Evolutionary conservation across 129 eudicot genomes (phyloP).

Genomic region (Erigeron canadensis): DNA sequence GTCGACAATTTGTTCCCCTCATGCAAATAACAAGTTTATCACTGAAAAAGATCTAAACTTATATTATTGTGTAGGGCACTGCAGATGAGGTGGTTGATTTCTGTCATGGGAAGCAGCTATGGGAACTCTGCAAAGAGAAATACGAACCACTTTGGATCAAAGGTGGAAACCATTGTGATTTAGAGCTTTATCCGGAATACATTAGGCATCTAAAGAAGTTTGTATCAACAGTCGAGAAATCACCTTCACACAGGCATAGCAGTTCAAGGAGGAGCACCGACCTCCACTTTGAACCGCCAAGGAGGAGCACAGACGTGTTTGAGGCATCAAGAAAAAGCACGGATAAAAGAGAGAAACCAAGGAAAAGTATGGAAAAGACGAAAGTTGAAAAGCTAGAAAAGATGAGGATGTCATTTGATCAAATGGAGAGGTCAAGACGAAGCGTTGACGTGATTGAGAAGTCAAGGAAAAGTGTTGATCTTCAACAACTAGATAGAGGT

Average conservation of each 20-base stretch:
- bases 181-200: constrained; percentile 85
- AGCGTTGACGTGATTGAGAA: constrained; percentile 74
- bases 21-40: neutral
- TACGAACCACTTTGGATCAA: constrained; percentile 91
- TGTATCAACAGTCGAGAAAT: constrained; percentile 64
- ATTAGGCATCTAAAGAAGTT: constrained; percentile 78
- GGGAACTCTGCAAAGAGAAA: constrained; percentile 89
- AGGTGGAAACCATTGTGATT: constrained; percentile 88
- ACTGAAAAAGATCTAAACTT: neutral
- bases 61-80: constrained; percentile 58
- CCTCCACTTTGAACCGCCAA: constrained; percentile 60
- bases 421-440: constrained; percentile 78
- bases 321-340: constrained; percentile 71
- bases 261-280: constrained; percentile 62
- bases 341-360: constrained; percentile 77
- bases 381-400: constrained; percentile 56
- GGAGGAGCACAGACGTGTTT: constrained; percentile 68
- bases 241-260: constrained; percentile 60
- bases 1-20: neutral
- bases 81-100: constrained; percentile 85
- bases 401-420: constrained; percentile 64
- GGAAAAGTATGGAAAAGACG: constrained; percentile 59
- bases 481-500: constrained; percentile 63
- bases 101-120: constrained; percentile 84
- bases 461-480: constrained; percentile 68